Evolutionary conservation across 2,329 filamentous ascomycete genomes (phyloP).

Genomic region (Sarocladium brachiariae): DNA sequence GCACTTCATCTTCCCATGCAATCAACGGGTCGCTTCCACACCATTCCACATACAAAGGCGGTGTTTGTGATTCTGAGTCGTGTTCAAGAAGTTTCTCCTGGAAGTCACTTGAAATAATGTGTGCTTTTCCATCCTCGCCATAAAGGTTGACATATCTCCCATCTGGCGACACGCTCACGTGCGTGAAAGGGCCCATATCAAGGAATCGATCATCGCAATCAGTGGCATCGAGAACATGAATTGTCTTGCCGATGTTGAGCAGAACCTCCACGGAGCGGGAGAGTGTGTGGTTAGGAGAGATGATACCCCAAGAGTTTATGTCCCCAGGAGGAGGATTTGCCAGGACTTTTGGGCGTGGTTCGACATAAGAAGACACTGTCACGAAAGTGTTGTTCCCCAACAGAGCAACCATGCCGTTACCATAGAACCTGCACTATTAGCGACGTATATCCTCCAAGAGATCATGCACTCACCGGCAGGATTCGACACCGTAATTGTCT

Average conservation of each 20-base stretch:
- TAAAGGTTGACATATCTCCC: constrained; percentile 85
- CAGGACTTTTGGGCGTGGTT: constrained; percentile 80
- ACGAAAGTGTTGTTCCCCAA: constrained; percentile 83
- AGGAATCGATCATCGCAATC: constrained; percentile 89
- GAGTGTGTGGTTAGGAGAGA: constrained; percentile 80
- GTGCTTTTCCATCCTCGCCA: constrained; percentile 74
- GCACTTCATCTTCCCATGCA: constrained; percentile 96
- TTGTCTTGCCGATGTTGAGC: constrained; percentile 74
- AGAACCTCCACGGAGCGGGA: constrained; percentile 91
- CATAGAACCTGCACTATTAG: constrained; percentile 59
- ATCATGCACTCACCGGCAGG: constrained; percentile 60
- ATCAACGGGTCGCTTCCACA: constrained; percentile 93
- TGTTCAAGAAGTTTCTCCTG: constrained; percentile 89
- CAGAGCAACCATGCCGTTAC: constrained; percentile 85
- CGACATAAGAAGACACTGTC: constrained; percentile 80
- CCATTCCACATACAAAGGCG: constrained; percentile 87
- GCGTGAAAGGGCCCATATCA: constrained; percentile 85
- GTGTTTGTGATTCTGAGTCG: constrained; percentile 76
- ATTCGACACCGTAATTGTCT: constrained; percentile 78
- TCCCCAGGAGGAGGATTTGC: constrained; percentile 69
- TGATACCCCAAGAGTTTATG: constrained; percentile 82
- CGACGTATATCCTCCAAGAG: too few species aligned
- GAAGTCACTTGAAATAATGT: constrained; percentile 93
- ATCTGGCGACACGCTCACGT: constrained; percentile 86
- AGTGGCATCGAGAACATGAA: constrained; percentile 79